Evolutionary conservation across 1,284 basidiomycete genomes (phyloP), one percentile per base, ranked within the genome.

Genomic region (Somion occarium): DNA sequence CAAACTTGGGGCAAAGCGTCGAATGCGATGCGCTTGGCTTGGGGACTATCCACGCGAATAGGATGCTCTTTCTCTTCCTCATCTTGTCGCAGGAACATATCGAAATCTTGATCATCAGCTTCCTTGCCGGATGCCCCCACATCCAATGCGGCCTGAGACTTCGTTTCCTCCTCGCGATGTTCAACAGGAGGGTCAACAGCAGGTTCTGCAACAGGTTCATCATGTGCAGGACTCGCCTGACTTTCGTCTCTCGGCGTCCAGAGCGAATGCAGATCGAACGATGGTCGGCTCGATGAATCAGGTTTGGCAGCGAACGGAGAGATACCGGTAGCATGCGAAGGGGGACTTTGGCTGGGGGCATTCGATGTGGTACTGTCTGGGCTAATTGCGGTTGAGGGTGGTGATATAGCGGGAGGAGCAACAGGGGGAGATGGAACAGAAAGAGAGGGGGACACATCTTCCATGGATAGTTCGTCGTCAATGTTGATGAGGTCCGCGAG

Each of bases 401-500:
- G 22, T 12, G 46, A 4, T 22, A 41, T n/a, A 20, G n/a, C n/a
- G 7, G 42, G 13, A 15, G 50, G 22, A 24, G 49, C 27, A 4
- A 55, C 48, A n/a, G 54, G 56, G 37, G 41, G 55, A 52, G 38
- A 22, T 5, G 45, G 39, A 11, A 27, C 43, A n/a, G 51, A 44
- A 38, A 56, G 26, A 20, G 62, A 57, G 51, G 58, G 59, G 15
- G 54, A 53, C 13, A 63, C n/a, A 7, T 23, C 52, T 37, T 66
- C 57, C 23, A 56, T 59, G 18, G 64, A 53, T 0, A 67, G 67
- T 53, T 89, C 87, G 51, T 88, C 87, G 56, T 89, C 87, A 54
- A 89, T 81, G 62, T 89, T 87, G 56, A 89, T 88, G 55, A 89
- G 70, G 63, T 89, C 86, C 34, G 79, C 79, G 13, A 89, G 75